Evolutionary conservation across 2,329 filamentous ascomycete genomes (phyloP).

Genomic region (Fusarium temperatum): DNA sequence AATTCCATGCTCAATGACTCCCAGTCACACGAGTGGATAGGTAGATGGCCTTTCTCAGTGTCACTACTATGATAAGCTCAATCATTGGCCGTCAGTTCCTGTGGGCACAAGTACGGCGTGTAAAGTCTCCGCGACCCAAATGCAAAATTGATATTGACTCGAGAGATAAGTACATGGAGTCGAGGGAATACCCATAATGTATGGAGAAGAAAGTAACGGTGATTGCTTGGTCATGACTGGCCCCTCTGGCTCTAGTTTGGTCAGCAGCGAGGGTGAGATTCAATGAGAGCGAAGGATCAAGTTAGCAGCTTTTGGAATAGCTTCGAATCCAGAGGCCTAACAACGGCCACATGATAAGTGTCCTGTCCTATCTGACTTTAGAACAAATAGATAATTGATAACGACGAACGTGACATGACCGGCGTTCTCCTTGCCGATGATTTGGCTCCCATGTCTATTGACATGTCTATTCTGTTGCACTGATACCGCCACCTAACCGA

Average conservation of each 20-base stretch:
- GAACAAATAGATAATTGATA: too few relatives aligned
- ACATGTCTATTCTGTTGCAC: too few relatives aligned
- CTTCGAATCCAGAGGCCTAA: not conserved
- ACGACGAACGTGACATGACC: accelerated
- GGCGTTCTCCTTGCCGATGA: accelerated
- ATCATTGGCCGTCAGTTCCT: accelerated
- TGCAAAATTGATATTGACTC: not conserved
- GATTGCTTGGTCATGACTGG: not conserved
- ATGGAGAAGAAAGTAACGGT: not conserved
- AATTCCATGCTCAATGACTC: too few relatives aligned
- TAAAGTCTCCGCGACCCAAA: not conserved
- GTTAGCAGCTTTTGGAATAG: not conserved
- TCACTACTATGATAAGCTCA: not conserved
- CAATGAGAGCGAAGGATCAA: not conserved
- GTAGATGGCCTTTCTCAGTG: not conserved
- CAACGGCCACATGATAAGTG: not conserved
- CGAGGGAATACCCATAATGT: not conserved
- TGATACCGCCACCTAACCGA: accelerated
- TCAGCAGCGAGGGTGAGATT: not conserved
- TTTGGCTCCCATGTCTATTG: accelerated
- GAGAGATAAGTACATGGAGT: not conserved
- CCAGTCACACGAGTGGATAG: not conserved
- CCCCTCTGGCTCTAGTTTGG: accelerated
- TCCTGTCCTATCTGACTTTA: too few relatives aligned
- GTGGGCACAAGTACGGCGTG: too few relatives aligned